phyloP scores from a whole-genome alignment of 768 basidiomycete genomes.

The Russula vinacea region DNA sequence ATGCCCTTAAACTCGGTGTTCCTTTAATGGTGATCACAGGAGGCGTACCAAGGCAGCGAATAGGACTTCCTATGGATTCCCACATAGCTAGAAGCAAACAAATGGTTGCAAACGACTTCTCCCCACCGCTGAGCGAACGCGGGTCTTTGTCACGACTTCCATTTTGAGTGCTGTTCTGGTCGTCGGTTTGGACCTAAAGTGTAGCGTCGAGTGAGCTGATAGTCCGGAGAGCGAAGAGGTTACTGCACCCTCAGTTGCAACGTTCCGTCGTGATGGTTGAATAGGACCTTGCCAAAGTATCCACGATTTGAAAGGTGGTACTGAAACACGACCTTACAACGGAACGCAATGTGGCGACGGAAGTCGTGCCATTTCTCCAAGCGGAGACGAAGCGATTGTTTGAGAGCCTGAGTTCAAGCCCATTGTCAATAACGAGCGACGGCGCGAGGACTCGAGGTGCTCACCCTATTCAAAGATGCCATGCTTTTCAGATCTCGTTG shows the following conservation, averaged over 20 bases:
- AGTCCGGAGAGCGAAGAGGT: background rate
- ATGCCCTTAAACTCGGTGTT: conserved; percentile 10
- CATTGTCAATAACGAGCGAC: conserved; percentile 3
- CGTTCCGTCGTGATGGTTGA: conserved; percentile 69
- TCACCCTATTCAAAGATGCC: conserved; percentile 61
- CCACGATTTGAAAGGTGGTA: conserved; percentile 81
- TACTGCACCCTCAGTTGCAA: conserved; percentile 58
- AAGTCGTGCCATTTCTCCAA: conserved; percentile 81
- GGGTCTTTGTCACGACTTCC: conserved; percentile 71
- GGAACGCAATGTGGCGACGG: conserved; percentile 81
- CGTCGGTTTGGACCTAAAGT: conserved; percentile 75
- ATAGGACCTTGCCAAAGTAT: conserved; percentile 84
- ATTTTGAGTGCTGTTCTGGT: conserved; percentile 61
- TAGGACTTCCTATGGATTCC: conserved; percentile 92
- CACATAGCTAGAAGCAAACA: conserved; percentile 91
- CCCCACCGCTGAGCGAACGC: conserved; percentile 84
- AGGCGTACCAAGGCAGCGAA: conserved; percentile 78
- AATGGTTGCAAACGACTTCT: conserved; percentile 96
- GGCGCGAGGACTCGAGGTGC: conserved; percentile 18
- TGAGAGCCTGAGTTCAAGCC: conserved; percentile 51
- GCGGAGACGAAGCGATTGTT: conserved; percentile 61
- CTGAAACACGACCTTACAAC: conserved; percentile 79
- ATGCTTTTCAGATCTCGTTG: conserved; percentile 63
- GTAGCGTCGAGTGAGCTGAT: conserved; percentile 8
- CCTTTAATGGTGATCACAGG: background rate